Percentiles rank a stretch among this genome's conserved stretches.
These are phyloP conservation scores for Globisporangium sylvaticum DNA, from an alignment of 352 stramenopile species.

Conservation along the genomic window DNA sequence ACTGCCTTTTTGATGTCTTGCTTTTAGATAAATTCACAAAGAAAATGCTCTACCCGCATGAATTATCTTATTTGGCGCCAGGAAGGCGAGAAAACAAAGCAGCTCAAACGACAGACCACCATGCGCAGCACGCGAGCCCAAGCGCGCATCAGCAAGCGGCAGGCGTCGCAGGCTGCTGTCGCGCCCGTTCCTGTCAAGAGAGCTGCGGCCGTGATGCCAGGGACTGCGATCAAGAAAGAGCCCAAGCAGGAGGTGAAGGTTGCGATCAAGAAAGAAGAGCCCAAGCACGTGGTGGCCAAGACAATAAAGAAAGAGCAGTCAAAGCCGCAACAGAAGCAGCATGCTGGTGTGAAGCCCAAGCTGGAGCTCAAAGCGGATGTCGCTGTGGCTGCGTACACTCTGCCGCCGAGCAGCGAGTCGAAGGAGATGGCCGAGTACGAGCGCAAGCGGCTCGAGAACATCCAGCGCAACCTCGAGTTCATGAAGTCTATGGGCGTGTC, in stretches of 20 bases:
- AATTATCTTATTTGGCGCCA: no score
- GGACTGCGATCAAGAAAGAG: slow-evolving; percentile 4
- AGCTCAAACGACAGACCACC: background rate
- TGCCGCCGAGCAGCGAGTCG: background rate
- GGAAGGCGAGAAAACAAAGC: background rate
- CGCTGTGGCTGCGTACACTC: background rate
- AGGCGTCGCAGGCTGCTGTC: background rate
- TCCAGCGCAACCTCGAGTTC: slow-evolving; percentile 80
- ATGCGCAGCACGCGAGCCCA: slow-evolving; percentile 16
- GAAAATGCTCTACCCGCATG: background rate
- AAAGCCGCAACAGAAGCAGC: background rate
- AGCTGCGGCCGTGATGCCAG: background rate
- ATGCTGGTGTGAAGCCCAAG: background rate
- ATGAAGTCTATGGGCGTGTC: slow-evolving; percentile 83
- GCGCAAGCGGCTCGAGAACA: slow-evolving; percentile 77
- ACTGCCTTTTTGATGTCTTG: background rate
- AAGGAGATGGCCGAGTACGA: slow-evolving; percentile 68
- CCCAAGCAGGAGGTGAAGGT: slow-evolving; percentile 9
- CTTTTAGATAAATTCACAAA: background rate
- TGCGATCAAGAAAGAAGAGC: slow-evolving; percentile 12
- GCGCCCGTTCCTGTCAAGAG: background rate
- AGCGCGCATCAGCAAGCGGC: slow-evolving; percentile 10
- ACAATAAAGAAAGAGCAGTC: background rate
- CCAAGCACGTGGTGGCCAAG: background rate
- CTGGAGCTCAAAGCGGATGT: slow-evolving; percentile 5